Base-by-base conservation (phyloP, 805 yeast genomes). In the Clavispora fructus region DNA sequence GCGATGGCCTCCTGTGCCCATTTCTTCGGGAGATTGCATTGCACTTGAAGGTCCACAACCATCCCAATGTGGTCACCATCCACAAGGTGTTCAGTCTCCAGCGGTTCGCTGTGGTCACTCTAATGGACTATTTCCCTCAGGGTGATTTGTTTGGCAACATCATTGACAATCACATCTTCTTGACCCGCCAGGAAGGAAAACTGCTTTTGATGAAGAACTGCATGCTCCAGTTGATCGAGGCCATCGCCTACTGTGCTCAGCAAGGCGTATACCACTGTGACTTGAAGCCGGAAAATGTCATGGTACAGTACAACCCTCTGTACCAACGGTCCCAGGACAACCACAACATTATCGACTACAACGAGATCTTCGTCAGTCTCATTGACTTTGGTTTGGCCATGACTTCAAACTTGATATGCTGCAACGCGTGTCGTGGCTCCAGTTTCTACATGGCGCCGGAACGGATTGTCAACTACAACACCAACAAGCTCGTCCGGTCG, bases 391-490 rank as follows among this genome's bases (percentile, higher is more conserved):
- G 98, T 5, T 73, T 92, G 19, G 90, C 97, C 19, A 79, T 92
- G 48, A 75, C 78, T 41, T 74, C 78, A 10, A 67, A 73, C 35
- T 65, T 59, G 46, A 75, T 85, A 35, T 79, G 83, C 51, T 78
- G 85, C 50, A 85, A 85, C 56, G 80, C 82, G 17, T 89, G 95
- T 53, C 78, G 95, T 46, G 97, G 97, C 1, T 84, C 92, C 7
- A 78, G 87, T 23, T 91, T 87, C 64, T 90, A 90, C 67, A 90
- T 91, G 97, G 86, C 96, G 0, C 97, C 97, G 7, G 97, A 90
- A 63, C 68, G 94, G 60, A 63, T 81, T n/a, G 66, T 71, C 17
- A 75, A 78, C 53, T 74, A 69, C 40, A 59, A 63, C 49, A 65
- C 68, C 43, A 60, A 64, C 50, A 52, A 51, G 30, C 45, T 57